These are phyloP conservation scores for Xylaria sp. DNA, from an alignment of 495 filamentous ascomycete species.

Conservation along the genomic window DNA sequence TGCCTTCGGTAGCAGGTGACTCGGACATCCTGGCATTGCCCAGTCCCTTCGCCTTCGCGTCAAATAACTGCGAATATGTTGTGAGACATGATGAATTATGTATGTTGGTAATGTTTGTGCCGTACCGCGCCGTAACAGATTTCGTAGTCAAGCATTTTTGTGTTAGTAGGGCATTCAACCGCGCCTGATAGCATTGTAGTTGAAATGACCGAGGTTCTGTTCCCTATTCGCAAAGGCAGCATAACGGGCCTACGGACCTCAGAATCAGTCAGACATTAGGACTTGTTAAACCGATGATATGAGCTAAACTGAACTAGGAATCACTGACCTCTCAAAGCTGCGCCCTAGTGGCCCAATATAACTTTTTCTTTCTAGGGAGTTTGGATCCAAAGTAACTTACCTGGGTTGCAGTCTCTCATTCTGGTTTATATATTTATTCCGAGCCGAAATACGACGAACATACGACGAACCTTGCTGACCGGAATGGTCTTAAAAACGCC, in stretches of 20 bases:
- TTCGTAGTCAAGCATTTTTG: neutral
- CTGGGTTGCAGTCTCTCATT: too few relatives aligned
- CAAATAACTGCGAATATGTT: neutral
- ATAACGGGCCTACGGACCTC: neutral
- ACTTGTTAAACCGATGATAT: neutral
- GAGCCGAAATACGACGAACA: too few relatives aligned
- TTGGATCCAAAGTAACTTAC: neutral
- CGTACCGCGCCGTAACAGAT: conserved; percentile 12
- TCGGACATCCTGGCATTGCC: neutral
- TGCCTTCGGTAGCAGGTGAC: too few relatives aligned
- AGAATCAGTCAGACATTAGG: neutral
- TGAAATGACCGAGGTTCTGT: neutral
- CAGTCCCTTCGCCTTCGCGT: neutral
- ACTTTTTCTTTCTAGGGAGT: neutral
- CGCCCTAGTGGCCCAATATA: neutral
- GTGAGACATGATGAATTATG: neutral
- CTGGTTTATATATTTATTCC: too few relatives aligned
- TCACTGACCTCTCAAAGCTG: neutral
- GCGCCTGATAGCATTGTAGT: neutral
- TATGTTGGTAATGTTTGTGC: neutral
- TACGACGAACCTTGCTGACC: too few relatives aligned
- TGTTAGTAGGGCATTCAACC: neutral
- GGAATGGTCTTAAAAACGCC: too few relatives aligned
- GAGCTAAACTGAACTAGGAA: neutral
- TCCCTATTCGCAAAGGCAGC: neutral